These are phyloP conservation scores for Mallotus nudiflorus DNA, from an alignment of 345 rosid species.

Conservation along the genomic window DNA sequence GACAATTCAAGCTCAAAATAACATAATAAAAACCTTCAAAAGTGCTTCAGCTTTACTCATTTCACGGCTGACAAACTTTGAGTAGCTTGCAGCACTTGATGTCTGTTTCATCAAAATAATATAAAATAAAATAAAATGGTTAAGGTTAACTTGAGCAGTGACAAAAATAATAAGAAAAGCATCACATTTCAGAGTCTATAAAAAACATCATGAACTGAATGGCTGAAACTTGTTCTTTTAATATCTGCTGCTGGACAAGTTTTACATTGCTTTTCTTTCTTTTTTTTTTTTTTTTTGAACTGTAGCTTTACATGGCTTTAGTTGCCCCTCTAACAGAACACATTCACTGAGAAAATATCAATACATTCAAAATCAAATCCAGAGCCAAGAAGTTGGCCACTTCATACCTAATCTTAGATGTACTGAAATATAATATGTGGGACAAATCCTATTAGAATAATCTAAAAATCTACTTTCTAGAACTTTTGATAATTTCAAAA, in stretches of 20 bases:
- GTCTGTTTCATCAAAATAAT: slow-evolving; percentile 48
- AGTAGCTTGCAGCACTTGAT: slow-evolving; percentile 80
- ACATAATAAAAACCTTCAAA: slow-evolving; percentile 59
- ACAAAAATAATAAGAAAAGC: background rate
- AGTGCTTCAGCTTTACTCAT: slow-evolving; percentile 99
- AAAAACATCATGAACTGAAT: background rate
- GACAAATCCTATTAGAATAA: no score
- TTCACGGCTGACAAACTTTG: slow-evolving; percentile 95
- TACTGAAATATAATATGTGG: no score
- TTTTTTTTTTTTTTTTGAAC: no score
- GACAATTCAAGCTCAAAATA: slow-evolving; percentile 5
- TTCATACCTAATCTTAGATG: no score
- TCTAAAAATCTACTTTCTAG: no score
- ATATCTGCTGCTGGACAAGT: background rate
- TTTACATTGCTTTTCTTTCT: background rate
- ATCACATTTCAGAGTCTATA: background rate
- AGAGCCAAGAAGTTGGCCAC: background rate
- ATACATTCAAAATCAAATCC: background rate
- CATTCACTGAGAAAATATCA: background rate
- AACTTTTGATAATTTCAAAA: no score
- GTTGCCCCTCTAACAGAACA: background rate
- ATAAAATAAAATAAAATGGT: background rate
- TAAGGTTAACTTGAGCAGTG: background rate
- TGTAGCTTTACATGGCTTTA: background rate
- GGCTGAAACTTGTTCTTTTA: background rate